Conservation (phyloP, 1,284 basidiomycete genomes). For the Fomitopsis pinicola region DNA sequence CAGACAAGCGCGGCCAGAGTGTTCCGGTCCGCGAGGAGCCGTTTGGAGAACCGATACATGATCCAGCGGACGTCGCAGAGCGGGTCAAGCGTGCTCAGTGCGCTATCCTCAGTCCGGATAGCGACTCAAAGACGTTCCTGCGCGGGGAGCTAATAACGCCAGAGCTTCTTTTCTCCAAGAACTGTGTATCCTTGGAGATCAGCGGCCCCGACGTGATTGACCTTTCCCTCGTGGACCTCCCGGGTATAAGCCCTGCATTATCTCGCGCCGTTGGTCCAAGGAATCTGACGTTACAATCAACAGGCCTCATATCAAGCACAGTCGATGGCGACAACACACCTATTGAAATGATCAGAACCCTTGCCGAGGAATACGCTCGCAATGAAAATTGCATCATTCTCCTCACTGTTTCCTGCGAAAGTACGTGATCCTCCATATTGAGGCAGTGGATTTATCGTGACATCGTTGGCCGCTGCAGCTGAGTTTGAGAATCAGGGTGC, state of each 20-base stretch:
- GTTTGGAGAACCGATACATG: slow-evolving; percentile 52
- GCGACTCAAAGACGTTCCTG: slow-evolving; percentile 33
- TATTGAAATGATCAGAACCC: slow-evolving; percentile 56
- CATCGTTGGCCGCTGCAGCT: slow-evolving; percentile 32
- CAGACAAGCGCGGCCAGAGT: slow-evolving; percentile 39
- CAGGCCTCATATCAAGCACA: slow-evolving; percentile 60
- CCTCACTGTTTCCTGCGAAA: slow-evolving; percentile 69
- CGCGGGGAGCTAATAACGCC: slow-evolving; percentile 26
- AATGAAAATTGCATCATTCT: slow-evolving; percentile 66
- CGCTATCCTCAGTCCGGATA: slow-evolving; percentile 64
- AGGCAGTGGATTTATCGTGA: background rate
- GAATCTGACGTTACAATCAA: background rate
- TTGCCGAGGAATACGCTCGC: slow-evolving; percentile 52
- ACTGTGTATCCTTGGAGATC: slow-evolving; percentile 63
- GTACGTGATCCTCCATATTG: slow-evolving; percentile 32
- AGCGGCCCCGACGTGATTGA: slow-evolving; percentile 65
- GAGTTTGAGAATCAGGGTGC: slow-evolving; percentile 74
- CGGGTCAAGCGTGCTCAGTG: slow-evolving; percentile 65
- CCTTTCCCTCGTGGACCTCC: slow-evolving; percentile 67
- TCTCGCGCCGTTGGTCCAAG: too few relatives aligned
- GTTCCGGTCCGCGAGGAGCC: slow-evolving; percentile 35
- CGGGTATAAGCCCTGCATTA: slow-evolving; percentile 37
- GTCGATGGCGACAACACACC: slow-evolving; percentile 45
- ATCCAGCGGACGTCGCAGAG: slow-evolving; percentile 56
- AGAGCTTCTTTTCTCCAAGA: slow-evolving; percentile 56